A percentile compares a stretch with the other conserved stretches of the same genome.
phyloP scores from a whole-genome alignment of 78 protist species.

The Cavenderia fasciculata region DNA sequence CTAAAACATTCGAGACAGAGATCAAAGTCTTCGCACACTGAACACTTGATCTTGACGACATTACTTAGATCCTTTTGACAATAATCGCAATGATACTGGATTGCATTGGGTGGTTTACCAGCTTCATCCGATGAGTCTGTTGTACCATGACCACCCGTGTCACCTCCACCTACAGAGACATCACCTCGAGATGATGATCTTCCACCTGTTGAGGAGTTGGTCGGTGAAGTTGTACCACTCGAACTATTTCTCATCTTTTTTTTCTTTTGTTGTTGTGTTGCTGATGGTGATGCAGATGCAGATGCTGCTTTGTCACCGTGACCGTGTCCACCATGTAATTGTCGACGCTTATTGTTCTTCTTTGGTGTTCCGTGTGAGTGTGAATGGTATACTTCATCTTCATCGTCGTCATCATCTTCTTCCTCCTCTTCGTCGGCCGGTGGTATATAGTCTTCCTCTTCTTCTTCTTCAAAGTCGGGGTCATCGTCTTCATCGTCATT shows the following conservation, averaged over 20 bases:
- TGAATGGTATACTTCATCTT: neutral
- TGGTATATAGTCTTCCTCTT: neutral
- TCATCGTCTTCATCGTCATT: neutral
- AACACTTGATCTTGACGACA: slow-evolving; percentile 50
- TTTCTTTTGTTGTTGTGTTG: too few species aligned
- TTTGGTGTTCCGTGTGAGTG: too few species aligned
- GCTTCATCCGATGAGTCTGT: too few species aligned
- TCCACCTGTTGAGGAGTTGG: too few species aligned
- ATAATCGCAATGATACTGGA: slow-evolving; percentile 76
- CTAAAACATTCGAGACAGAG: slow-evolving; percentile 77
- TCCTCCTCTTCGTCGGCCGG: slow-evolving; percentile 9
- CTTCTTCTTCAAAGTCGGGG: neutral
- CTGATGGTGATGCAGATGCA: too few species aligned
- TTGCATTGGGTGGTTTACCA: slow-evolving; percentile 14
- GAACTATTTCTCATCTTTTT: too few species aligned
- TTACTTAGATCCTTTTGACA: slow-evolving; percentile 65
- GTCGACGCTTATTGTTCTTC: too few species aligned
- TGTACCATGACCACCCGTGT: too few species aligned
- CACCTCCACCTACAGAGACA: too few species aligned
- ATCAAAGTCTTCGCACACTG: slow-evolving; percentile 78
- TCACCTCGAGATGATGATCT: too few species aligned
- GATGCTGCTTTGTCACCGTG: neutral
- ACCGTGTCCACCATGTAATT: neutral
- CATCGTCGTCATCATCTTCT: neutral
- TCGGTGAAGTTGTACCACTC: too few species aligned